phyloP scores from a whole-genome alignment of 371 early-diverging fungal genomes.

The Actinomortierella wolfii region DNA sequence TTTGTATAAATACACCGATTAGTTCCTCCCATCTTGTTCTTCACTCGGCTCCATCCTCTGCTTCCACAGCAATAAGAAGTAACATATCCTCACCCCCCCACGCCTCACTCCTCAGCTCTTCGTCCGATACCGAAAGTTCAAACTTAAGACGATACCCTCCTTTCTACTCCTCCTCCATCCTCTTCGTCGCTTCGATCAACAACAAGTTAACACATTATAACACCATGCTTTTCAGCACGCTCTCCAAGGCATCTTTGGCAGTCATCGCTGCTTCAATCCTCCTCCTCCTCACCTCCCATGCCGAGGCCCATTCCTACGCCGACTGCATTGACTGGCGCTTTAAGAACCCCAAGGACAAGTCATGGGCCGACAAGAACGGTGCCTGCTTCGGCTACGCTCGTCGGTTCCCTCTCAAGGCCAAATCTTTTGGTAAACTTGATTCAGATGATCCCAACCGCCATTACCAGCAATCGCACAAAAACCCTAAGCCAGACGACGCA shows the following conservation, averaged over 20 bases:
- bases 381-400: slow-evolving; percentile 1
- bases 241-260: slow-evolving; percentile 38
- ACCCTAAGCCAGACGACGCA: neutral
- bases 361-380: slow-evolving; percentile 1
- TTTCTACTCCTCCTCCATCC: too few species aligned
- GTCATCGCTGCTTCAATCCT: slow-evolving; percentile 13
- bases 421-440: neutral
- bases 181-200: neutral
- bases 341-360: neutral
- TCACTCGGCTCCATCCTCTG: too few species aligned
- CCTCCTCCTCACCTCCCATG: neutral
- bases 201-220: neutral
- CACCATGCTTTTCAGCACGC: slow-evolving; percentile 11
- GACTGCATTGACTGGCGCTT: slow-evolving; percentile 6
- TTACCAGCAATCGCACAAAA: slow-evolving; percentile 1
- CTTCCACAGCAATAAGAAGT: too few species aligned
- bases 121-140: too few species aligned
- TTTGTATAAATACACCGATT: too few species aligned
- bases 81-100: too few species aligned
- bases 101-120: too few species aligned
- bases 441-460: neutral
- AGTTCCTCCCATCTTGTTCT: too few species aligned
- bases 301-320: slow-evolving; percentile 1
- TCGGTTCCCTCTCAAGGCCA: neutral
- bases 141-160: too few species aligned